Evolutionary conservation across 2,329 filamentous ascomycete genomes (phyloP).

Genomic region (Cylindrodendrum hubeiense): DNA sequence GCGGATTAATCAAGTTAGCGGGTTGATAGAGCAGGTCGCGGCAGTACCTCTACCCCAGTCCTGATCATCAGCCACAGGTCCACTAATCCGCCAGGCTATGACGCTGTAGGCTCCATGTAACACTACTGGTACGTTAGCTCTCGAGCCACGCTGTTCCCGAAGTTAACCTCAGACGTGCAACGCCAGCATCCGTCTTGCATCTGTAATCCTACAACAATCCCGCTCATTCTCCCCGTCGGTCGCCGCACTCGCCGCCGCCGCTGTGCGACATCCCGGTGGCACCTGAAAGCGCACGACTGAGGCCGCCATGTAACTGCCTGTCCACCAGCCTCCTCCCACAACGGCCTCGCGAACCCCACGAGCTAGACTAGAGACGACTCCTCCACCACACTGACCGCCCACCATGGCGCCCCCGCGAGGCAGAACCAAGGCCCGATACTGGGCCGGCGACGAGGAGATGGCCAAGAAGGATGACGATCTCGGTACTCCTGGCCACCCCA

Average conservation of each 20-base stretch:
- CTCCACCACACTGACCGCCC: constrained; percentile 11
- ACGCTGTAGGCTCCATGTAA: neutral
- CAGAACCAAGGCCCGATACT: constrained; percentile 53
- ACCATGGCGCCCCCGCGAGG: constrained; percentile 53
- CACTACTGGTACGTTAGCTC: neutral
- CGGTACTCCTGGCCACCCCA: constrained; percentile 40
- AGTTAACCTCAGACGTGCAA: constrained; percentile 3
- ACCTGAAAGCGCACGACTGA: neutral
- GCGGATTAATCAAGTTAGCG: too few species aligned
- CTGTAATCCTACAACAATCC: constrained; percentile 5
- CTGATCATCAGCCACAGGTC: too few species aligned
- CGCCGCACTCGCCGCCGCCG: neutral
- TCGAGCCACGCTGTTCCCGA: constrained; percentile 25
- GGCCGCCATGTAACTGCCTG: constrained; percentile 27
- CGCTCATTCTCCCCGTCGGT: neutral
- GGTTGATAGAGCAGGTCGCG: too few species aligned
- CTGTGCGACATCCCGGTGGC: constrained; percentile 1
- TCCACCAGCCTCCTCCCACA: constrained; percentile 10
- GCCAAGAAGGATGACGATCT: constrained; percentile 73
- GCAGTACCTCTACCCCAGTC: too few species aligned
- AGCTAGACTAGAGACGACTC: constrained; percentile 17
- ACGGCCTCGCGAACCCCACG: constrained; percentile 9
- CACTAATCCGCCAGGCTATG: neutral
- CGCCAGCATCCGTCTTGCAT: neutral
- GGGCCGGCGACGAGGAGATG: constrained; percentile 66